Base-by-base conservation (phyloP, 768 basidiomycete species). In the Pleurotus ostreatus region DNA sequence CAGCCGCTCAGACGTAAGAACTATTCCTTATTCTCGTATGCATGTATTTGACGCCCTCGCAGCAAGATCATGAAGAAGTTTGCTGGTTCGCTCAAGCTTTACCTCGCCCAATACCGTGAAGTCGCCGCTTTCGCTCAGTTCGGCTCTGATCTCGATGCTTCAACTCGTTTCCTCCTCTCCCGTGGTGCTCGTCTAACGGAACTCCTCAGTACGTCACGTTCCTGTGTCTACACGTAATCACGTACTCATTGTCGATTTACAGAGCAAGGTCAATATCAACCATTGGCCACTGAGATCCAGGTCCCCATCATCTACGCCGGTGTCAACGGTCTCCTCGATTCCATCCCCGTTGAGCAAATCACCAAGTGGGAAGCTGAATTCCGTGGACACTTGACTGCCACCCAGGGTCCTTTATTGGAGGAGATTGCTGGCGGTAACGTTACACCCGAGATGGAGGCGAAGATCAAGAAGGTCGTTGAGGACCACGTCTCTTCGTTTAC, bases 61-160 rank as follows among this genome's bases (percentile, higher is more conserved):
- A 91, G 88, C 64, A 94, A 95, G 78, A 94, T 98, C 78, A 98
- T 99, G 97, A 99, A 98, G 90, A 95, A 98, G 81, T 98, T 98
- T 66, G 97, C 97, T 66, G 97, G 97, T 83, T 98, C 97, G 55
- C 86, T 98, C 65, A 98, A 98, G 80, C 86, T 99, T 46, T 99
- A 99, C 86, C 92, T 99, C 63, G 97, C 97, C 26, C 97, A 99
- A 74, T 99, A 98, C 82, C 95, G 97, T 89, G 97, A 99, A 83
- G 97, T 99, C 64, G 97, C 97, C 63, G 94, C 94, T 63, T 97
- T 96, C 70, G 94, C 96, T 57, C 97, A 98, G 72, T 99, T 99
- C 81, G 97, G 97, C 85, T 99, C 97, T 67, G 97, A 99, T 77
- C 91, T 98, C 69, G 97, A 98, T 79, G 95, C 96, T 55, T 98